A percentile compares a stretch with the other conserved stretches of the same genome.
Conservation (phyloP, 306 rosid species). For the Carpinus viminea region DNA sequence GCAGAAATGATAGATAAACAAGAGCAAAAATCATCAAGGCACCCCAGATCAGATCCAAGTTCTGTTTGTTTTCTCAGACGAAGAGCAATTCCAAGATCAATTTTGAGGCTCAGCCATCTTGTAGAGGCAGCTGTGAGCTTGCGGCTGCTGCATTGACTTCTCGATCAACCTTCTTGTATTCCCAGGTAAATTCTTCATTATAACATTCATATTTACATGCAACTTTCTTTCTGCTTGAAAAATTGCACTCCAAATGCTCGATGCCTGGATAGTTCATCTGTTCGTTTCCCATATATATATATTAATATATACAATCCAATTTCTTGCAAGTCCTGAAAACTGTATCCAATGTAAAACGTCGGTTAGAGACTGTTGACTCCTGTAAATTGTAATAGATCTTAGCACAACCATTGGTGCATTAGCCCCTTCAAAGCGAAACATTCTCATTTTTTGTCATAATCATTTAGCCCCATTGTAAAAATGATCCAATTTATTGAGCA, state of each 20-base stretch:
- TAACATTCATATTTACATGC: neutral
- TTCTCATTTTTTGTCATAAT: neutral
- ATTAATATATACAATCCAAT: neutral
- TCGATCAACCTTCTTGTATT: neutral
- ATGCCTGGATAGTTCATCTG: neutral
- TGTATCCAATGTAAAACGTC: neutral
- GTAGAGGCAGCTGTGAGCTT: neutral
- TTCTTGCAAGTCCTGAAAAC: neutral
- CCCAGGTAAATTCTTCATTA: neutral
- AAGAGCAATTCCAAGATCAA: neutral
- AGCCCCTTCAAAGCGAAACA: neutral
- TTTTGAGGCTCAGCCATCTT: no score
- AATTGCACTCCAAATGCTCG: neutral
- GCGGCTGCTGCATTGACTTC: neutral
- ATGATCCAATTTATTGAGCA: neutral
- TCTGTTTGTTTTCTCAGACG: slow-evolving; percentile 2
- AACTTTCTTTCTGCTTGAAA: neutral
- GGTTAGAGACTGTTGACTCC: neutral
- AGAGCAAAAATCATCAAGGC: neutral
- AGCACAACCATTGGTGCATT: neutral
- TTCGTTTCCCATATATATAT: neutral
- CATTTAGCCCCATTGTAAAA: neutral
- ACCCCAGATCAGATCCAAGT: slow-evolving; percentile 30
- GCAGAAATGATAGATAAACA: slow-evolving; percentile 10
- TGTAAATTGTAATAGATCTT: neutral